Evolutionary conservation across 2,329 filamentous ascomycete species (phyloP).

Genomic region (Cryphonectria radicalis): DNA sequence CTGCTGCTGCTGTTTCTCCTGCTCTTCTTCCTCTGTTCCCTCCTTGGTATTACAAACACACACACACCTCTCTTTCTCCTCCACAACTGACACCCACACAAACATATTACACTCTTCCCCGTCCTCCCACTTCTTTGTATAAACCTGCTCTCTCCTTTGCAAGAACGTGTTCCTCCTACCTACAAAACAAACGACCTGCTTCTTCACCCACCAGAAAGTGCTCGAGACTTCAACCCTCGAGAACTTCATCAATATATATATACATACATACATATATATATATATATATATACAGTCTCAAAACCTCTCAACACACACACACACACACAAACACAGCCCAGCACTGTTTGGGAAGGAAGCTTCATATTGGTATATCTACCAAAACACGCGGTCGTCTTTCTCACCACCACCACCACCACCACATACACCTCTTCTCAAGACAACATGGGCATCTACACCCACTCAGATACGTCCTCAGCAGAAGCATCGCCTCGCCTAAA

Average conservation of each 20-base stretch:
- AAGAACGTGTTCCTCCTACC: not conserved
- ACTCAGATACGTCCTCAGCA: conserved; percentile 44
- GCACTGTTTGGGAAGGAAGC: conserved; percentile 6
- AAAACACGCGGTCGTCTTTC: not conserved
- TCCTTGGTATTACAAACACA: conserved; percentile 4
- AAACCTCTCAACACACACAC: not conserved
- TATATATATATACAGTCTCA: not conserved
- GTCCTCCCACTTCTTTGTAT: conserved; percentile 1
- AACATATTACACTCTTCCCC: not conserved
- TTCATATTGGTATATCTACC: not conserved
- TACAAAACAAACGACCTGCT: not conserved
- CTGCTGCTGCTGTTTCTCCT: conserved; percentile 5
- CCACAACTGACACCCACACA: not conserved
- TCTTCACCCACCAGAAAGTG: not conserved
- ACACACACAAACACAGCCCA: conserved; percentile 5
- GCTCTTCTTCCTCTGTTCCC: not conserved
- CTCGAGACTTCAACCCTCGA: not conserved
- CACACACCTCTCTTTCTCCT: not conserved
- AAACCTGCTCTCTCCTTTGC: conserved; percentile 14
- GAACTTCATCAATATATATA: not conserved
- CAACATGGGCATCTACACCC: conserved; percentile 26
- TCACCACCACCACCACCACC: not conserved
- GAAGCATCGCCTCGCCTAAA: conserved; percentile 43
- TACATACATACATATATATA: not conserved
- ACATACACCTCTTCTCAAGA: not conserved